Evolutionary conservation across 306 rosid genomes (phyloP), one percentile per base, ranked within the genome.

Genomic region (Quercus alba): DNA sequence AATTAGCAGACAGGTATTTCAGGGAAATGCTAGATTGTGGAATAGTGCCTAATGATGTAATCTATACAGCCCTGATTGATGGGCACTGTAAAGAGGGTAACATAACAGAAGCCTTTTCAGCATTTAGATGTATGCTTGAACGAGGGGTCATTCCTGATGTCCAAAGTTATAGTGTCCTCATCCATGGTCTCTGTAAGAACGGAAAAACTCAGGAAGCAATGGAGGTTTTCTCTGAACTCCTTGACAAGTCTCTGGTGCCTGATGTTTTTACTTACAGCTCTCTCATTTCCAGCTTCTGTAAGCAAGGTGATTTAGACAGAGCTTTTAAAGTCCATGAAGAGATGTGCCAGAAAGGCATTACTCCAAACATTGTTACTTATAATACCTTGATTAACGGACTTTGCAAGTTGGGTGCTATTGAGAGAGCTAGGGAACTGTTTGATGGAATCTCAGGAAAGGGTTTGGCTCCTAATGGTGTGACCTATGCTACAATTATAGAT

Each of bases 161-260:
- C 57, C 78, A 55, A 61, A 70, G 83, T 55, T 83, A 88, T 15
- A 70, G 84, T 62, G 87, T 81, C 55, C 77, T 88, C 31, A 85
- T 85, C 52, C 73, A 81, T 12, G 86, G 78, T 54, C 84, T 88
- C 46, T 74, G 83, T 17, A 85, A 49, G 86, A 78, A 73, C 41
- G 87, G 91, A 73, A 88, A 85, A 78, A 71, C 79, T 35, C 56
- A 81, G 75, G 91, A 83, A 88, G 89, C 87, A 26, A 64, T 85
- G 78, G 82, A 51, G 71, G 52, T 88, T 20, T 81, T 85, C 63
- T 78, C 80, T 3, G 87, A 88, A 78, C 78, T 83, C 57, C 77
- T 71, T 49, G 82, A 75, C 54, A 88, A 69, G 84, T 82, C 85
- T 25, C 28, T 83, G 89, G 77, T 56, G 73, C 84, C 91, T 0